Conservation (phyloP, 306 rosid species). For the Castanopsis chinensis region DNA sequence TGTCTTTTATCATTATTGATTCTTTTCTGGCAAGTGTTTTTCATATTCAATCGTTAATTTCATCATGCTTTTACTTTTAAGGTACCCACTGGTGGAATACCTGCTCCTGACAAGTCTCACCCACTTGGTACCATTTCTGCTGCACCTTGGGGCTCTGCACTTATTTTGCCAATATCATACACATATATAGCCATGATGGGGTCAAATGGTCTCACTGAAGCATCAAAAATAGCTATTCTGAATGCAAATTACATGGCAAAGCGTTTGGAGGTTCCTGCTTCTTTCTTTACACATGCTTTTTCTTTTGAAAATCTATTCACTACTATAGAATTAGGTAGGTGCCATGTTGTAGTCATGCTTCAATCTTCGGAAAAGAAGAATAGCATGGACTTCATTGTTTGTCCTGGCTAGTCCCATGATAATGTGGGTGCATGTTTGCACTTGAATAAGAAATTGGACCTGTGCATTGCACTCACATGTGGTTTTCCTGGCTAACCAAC, state of each 20-base stretch:
- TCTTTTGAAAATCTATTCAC: not conserved
- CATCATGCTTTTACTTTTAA: constrained; percentile 14
- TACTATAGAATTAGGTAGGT: not conserved
- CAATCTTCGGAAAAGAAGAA: not conserved
- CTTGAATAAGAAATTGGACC: not conserved
- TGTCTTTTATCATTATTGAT: not conserved
- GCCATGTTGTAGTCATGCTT: not conserved
- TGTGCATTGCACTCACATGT: not conserved
- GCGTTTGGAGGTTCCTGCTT: constrained; percentile 76
- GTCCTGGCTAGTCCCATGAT: not conserved
- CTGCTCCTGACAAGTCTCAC: constrained; percentile 70
- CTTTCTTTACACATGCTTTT: constrained; percentile 9
- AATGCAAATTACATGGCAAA: constrained; percentile 99
- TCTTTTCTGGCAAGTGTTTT: not conserved
- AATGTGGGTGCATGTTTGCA: not conserved
- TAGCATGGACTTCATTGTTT: not conserved
- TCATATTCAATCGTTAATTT: not conserved
- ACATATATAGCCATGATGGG: constrained; percentile 99
- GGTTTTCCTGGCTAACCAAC: not conserved
- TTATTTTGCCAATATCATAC: constrained; percentile 94
- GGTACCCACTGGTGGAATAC: constrained; percentile 92
- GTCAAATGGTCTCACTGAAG: constrained; percentile 89
- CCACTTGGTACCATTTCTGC: constrained; percentile 97
- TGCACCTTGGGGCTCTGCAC: constrained; percentile 99
- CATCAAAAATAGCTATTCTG: constrained; percentile 94